Conservation (phyloP, 1,284 basidiomycete genomes). For the Rhodofomes roseus region DNA sequence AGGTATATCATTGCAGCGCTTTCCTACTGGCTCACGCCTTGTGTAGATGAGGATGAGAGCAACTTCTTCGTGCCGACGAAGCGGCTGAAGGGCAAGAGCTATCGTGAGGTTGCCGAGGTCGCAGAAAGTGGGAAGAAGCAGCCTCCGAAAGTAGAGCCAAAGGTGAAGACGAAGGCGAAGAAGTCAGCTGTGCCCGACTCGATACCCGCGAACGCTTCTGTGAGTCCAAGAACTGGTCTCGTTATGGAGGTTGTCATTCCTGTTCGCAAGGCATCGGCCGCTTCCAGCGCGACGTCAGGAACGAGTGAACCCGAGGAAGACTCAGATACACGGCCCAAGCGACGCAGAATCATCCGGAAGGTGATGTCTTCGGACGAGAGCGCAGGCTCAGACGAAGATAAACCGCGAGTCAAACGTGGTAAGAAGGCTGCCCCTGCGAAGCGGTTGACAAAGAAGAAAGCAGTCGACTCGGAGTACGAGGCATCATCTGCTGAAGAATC, state of each 20-base stretch:
- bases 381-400: slow-evolving; percentile 11
- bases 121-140: slow-evolving; percentile 28
- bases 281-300: slow-evolving; percentile 15
- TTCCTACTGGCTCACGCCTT: neutral
- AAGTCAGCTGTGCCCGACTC: slow-evolving; percentile 22
- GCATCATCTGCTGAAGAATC: slow-evolving; percentile 23
- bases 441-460: slow-evolving; percentile 18
- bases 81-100: slow-evolving; percentile 70
- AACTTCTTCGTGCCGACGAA: slow-evolving; percentile 53
- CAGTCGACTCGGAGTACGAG: slow-evolving; percentile 41
- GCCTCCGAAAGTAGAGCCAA: slow-evolving; percentile 5
- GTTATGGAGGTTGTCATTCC: slow-evolving; percentile 53
- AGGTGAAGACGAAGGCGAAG: slow-evolving; percentile 11
- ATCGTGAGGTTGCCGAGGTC: slow-evolving; percentile 50
- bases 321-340: slow-evolving; percentile 26
- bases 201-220: neutral
- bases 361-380: slow-evolving; percentile 41
- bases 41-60: slow-evolving; percentile 42
- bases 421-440: slow-evolving; percentile 19
- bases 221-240: slow-evolving; percentile 34
- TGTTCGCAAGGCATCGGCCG: slow-evolving; percentile 5
- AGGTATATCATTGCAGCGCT: slow-evolving; percentile 17
- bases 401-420: slow-evolving; percentile 11
- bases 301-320: slow-evolving; percentile 32
- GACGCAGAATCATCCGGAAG: slow-evolving; percentile 29